These are phyloP conservation scores for Microbotryum intermedium DNA, from an alignment of 1,284 basidiomycete genomes.

Conservation along the genomic window DNA sequence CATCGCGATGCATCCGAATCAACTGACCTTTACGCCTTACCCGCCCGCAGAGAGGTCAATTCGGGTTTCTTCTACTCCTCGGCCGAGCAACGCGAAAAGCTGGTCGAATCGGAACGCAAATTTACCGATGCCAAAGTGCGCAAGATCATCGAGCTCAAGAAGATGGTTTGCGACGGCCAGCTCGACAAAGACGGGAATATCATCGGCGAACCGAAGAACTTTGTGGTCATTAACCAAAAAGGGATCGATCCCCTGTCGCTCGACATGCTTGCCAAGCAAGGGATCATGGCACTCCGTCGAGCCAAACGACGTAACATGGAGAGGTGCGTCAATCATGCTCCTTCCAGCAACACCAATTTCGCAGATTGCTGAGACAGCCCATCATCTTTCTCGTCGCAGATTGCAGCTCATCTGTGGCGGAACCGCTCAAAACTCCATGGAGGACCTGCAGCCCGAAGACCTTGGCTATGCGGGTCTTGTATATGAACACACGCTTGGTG, in stretches of 20 bases:
- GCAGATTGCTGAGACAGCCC: background rate
- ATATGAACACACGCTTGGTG: conserved; percentile 97
- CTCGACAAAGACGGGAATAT: conserved; percentile 58
- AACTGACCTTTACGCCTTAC: conserved; percentile 10
- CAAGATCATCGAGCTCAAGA: conserved; percentile 97
- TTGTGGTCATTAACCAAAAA: conserved; percentile 98
- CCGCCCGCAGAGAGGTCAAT: conserved; percentile 76
- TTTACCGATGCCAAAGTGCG: conserved; percentile 91
- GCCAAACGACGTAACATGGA: conserved; percentile 99
- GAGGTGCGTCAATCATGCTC: conserved; percentile 49
- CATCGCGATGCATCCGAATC: background rate
- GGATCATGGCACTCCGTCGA: conserved; percentile 85
- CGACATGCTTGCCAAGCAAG: conserved; percentile 93
- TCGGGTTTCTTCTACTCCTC: conserved; percentile 99
- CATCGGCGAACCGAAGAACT: conserved; percentile 59
- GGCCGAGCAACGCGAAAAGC: conserved; percentile 95
- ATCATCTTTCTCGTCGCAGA: conserved; percentile 42
- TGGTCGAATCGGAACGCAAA: conserved; percentile 91
- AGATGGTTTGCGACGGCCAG: conserved; percentile 85
- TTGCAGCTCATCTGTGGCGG: conserved; percentile 92
- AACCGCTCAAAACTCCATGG: conserved; percentile 93
- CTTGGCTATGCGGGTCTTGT: conserved; percentile 97
- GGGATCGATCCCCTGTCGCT: conserved; percentile 97
- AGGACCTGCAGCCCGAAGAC: conserved; percentile 82
- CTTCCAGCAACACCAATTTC: background rate